These are phyloP conservation scores for Spiraea crenata DNA, from an alignment of 331 rosid species.

Conservation along the genomic window DNA sequence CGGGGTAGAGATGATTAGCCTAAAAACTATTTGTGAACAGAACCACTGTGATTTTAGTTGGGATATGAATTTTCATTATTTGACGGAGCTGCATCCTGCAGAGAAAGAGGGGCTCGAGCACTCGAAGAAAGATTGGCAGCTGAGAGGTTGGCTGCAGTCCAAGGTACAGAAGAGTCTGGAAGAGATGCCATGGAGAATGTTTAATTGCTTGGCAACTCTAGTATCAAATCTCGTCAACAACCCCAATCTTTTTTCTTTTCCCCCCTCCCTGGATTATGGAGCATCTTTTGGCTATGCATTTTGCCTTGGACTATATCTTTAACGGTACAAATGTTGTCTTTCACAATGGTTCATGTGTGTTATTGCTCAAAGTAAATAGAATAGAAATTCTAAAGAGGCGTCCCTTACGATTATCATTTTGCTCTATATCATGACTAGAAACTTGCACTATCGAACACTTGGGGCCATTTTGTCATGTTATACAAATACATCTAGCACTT, in stretches of 20 bases:
- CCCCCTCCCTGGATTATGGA: conserved; percentile 10
- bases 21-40: neutral
- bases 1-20: too few relatives aligned
- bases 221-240: conserved; percentile 20
- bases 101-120: conserved; percentile 96
- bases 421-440: neutral
- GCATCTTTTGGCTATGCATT: conserved; percentile 30
- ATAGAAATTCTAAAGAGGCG: conserved; percentile 4
- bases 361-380: conserved; percentile 14
- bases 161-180: conserved; percentile 46
- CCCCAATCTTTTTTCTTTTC: neutral
- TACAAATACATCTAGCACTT: neutral
- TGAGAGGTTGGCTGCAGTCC: conserved; percentile 64
- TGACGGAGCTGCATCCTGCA: conserved; percentile 32
- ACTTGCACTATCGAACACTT: neutral
- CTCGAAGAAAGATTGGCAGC: conserved; percentile 89
- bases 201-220: conserved; percentile 39
- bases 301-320: conserved; percentile 21
- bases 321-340: conserved; percentile 9
- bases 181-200: conserved; percentile 55
- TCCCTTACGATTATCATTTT: neutral
- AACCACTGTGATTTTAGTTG: neutral
- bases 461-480: neutral
- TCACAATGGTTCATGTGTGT: conserved; percentile 16
- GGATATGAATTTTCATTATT: conserved; percentile 18